phyloP scores from a whole-genome alignment of 2,329 filamentous ascomycete genomes.

The Alternaria brassicae region DNA sequence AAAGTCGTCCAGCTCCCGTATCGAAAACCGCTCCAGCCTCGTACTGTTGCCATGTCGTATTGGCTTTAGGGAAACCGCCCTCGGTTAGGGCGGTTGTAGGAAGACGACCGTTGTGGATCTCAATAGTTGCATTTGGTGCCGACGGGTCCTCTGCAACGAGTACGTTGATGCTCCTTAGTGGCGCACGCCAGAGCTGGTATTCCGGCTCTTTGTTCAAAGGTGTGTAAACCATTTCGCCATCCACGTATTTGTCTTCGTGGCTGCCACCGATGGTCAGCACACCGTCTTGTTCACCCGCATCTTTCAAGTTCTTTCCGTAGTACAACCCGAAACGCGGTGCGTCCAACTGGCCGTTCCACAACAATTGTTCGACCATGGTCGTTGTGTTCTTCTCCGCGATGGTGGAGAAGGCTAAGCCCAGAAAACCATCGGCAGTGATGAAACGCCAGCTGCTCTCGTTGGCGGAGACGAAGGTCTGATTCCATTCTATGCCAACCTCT shows the following conservation, averaged over 20 bases:
- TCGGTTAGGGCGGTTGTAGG: not conserved
- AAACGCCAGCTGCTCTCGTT: conserved; percentile 28
- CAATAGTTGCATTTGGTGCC: conserved; percentile 13
- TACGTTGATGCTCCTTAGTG: conserved; percentile 14
- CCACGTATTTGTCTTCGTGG: conserved; percentile 65
- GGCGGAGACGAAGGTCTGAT: conserved; percentile 26
- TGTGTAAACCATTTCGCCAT: conserved; percentile 64
- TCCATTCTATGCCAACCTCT: conserved; percentile 18
- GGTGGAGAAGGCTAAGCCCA: conserved; percentile 27
- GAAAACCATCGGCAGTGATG: conserved; percentile 29
- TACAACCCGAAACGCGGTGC: conserved; percentile 21
- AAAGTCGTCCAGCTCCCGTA: conserved; percentile 26
- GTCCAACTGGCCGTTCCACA: conserved; percentile 23
- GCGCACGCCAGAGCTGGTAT: conserved; percentile 25
- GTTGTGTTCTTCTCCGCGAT: conserved; percentile 23
- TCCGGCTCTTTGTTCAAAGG: conserved; percentile 18
- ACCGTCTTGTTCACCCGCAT: conserved; percentile 19
- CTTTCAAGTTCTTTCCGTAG: conserved; percentile 21
- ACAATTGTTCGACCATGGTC: conserved; percentile 26
- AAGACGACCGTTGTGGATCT: conserved; percentile 9
- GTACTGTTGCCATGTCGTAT: conserved; percentile 14
- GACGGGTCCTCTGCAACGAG: conserved; percentile 18
- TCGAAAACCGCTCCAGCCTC: conserved; percentile 22
- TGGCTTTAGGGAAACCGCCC: not conserved
- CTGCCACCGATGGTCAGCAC: conserved; percentile 25